These are phyloP conservation scores for Iris macrosiphon DNA, from an alignment of 106 monocot genomes.

Conservation along the genomic window DNA sequence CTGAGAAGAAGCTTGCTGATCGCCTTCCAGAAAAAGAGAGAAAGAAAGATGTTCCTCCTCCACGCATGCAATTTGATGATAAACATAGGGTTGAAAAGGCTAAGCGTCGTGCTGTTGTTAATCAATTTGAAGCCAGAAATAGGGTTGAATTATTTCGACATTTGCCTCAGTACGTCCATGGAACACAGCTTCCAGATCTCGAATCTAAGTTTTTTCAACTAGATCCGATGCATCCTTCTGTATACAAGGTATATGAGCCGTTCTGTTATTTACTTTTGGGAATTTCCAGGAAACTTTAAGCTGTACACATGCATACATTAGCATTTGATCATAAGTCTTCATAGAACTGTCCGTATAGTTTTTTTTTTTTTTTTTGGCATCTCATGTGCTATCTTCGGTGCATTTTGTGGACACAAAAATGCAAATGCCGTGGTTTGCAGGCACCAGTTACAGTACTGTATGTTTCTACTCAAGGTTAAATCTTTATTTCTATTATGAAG, in stretches of 20 bases:
- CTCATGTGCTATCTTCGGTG: too few species aligned
- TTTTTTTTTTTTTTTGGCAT: too few species aligned
- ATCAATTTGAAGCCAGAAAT: conserved; percentile 78
- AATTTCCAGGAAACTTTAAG: neutral
- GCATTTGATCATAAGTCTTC: too few species aligned
- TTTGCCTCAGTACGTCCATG: conserved; percentile 89
- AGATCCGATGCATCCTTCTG: conserved; percentile 89
- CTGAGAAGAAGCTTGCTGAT: conserved; percentile 57
- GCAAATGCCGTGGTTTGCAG: too few species aligned
- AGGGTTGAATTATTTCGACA: conserved; percentile 93
- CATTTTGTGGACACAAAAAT: too few species aligned
- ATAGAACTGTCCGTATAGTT: too few species aligned
- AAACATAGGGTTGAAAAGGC: conserved; percentile 81
- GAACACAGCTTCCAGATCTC: conserved; percentile 78
- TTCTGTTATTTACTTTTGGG: neutral
- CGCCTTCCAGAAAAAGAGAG: conserved; percentile 58
- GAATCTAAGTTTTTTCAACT: conserved; percentile 88
- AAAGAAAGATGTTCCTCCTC: conserved; percentile 81
- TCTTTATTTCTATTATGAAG: too few species aligned
- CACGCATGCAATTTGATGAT: conserved; percentile 92
- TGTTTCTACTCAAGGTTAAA: too few species aligned
- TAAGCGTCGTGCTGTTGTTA: conserved; percentile 75
- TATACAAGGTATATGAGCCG: conserved; percentile 61
- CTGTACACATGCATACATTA: neutral
- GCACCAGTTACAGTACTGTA: too few species aligned